These are phyloP conservation scores for Acacia acuminata DNA, from an alignment of 306 rosid genomes.

Conservation along the genomic window DNA sequence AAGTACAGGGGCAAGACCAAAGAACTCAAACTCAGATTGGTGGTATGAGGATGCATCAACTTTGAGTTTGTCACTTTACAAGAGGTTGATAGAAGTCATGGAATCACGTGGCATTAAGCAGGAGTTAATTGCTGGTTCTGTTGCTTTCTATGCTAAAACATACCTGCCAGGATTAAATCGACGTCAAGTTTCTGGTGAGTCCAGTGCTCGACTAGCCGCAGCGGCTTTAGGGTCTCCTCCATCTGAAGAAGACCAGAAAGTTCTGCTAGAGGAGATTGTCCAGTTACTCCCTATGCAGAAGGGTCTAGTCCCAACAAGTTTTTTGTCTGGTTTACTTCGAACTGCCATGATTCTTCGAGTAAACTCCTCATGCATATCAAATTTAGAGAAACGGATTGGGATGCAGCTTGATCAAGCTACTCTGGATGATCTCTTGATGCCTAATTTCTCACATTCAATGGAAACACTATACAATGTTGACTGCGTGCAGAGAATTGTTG, in stretches of 20 bases:
- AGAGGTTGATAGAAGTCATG: constrained; percentile 77
- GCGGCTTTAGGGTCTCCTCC: constrained; percentile 64
- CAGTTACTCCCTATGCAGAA: constrained; percentile 78
- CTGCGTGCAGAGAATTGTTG: constrained; percentile 88
- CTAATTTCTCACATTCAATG: constrained; percentile 89
- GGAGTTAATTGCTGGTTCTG: constrained; percentile 84
- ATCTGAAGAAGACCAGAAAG: constrained; percentile 84
- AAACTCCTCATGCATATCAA: constrained; percentile 67
- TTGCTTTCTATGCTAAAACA: constrained; percentile 76
- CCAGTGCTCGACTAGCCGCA: constrained; percentile 53
- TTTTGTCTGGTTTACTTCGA: constrained; percentile 83
- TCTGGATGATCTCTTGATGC: constrained; percentile 95
- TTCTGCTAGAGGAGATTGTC: constrained; percentile 78
- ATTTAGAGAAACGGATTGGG: constrained; percentile 83
- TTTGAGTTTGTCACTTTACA: constrained; percentile 82
- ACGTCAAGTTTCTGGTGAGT: constrained; percentile 70
- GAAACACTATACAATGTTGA: constrained; percentile 97
- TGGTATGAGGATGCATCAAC: constrained; percentile 84
- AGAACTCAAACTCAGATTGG: constrained; percentile 84
- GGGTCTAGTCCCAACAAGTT: constrained; percentile 73
- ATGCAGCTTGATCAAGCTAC: constrained; percentile 95
- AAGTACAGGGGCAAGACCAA: constrained; percentile 96
- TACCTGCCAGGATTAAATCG: constrained; percentile 86
- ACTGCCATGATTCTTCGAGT: constrained; percentile 90
- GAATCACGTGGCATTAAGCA: constrained; percentile 86